Evolutionary conservation across 192 early-diverging fungal genomes (phyloP), one percentile per base, ranked within the genome.

Genomic region (Entomortierella parvispora): DNA sequence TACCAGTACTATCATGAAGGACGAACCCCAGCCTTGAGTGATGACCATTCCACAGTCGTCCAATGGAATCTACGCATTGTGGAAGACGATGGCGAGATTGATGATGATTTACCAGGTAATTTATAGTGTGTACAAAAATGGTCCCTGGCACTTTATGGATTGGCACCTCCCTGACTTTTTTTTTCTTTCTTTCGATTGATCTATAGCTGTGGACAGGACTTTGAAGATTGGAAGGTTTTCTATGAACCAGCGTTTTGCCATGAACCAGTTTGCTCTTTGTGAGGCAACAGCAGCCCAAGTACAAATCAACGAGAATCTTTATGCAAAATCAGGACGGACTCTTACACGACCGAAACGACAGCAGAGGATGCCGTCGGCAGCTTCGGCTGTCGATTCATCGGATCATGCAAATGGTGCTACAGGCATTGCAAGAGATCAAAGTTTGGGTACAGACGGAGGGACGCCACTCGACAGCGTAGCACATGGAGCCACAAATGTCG

Each of bases 1-100:
- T 94, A 92, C 71, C 92, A 94, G 71, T 97, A 97, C 80, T 83
- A 91, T 34, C 91, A 95, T 49, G 86, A 92, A 34, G 86, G 86
- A 11, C 62, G 85, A 25, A 42, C 74, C 29, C 93, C 97, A 14
- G 60, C 69, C 18, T 69, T 98, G 20, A 89, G 88, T 4, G 79
- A 77, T 6, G 83, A 90, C 9, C 65, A 85, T 28, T 86, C 84
- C 23, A 88, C 94, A 54, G 88, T 96, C 14, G 86, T 84, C 3
- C 77, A 87, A 69, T 99, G 97, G 97, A 90, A 90, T 20, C 80
- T 99, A 71, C 84, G 94, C 42, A 97, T 99, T 70, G 95, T 92
- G 0, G 96, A 97, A 67, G 95, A 95, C 62, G 97, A 97, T 82
- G 97, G 97, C 22, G 90, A 90, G 42, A 90, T 99, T 37, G 97